Base-by-base conservation (phyloP, 1,284 basidiomycete species). In the Rhizoctonia solani region DNA sequence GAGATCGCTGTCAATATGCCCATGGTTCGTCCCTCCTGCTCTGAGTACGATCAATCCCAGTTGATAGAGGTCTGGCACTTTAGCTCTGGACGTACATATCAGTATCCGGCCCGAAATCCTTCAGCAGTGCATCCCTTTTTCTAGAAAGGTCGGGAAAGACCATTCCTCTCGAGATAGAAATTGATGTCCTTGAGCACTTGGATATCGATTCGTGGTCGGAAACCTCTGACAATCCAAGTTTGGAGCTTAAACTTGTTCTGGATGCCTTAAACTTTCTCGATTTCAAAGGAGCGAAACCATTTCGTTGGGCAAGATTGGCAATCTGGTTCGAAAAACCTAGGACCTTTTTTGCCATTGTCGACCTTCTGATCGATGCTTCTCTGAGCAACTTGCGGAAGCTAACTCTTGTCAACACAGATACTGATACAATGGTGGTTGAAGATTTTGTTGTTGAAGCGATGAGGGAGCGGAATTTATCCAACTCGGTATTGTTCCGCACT, bases 51-150 rank as follows among this genome's bases (percentile, higher is more conserved):
- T 29, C 19, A 9, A 44, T 21, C n/a, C 8, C 13, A 6, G 21
- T 44, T 49, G 9, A 59, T 21, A 2, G 41, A 47, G 29, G 2
- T 13, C 13, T 39, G 13, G 19, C 19, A 19, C 44, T 29, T 11
- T 25, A 59, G 56, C 29, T 59, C 3, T 59, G 56, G 56, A 32
- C 56, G 4, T 59, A 47, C n/a, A 59, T 59, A 19, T 47, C 23
- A 3, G n/a, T 59, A 4, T 44, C 23, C 3, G 27, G 3, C 13
- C 13, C 44, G 2, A 46, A 32, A 23, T 19, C 27, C 3, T 25
- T 29, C 42, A 8, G 29, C 16, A 25, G 56, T 16, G n/a, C 41
- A 1, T 16, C 19, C 5, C 3, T 59, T 8, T 47, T 47, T 21
- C 29, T 59, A 1, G 42, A 11, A 9, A 41, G 56, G 4, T 46